A percentile compares a stretch with the other conserved stretches of the same genome.
These are phyloP conservation scores for Hylodesmum podocarpum DNA, from an alignment of 306 rosid species.

Conservation along the genomic window DNA sequence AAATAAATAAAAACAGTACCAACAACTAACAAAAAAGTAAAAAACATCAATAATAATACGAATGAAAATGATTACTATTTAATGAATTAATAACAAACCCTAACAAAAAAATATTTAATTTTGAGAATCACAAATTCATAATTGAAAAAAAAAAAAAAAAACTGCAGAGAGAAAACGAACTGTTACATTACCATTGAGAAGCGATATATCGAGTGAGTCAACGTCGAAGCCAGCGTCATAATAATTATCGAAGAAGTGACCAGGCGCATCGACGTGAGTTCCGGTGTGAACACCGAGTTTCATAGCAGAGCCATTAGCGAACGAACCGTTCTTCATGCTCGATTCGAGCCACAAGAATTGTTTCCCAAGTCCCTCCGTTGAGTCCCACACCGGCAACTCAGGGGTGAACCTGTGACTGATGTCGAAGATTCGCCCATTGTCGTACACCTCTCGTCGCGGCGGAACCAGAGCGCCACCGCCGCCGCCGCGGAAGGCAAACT, in stretches of 20 bases:
- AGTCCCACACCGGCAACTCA: constrained; percentile 59
- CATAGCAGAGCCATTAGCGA: constrained; percentile 55
- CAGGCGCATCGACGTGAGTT: constrained; percentile 83
- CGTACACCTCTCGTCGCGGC: constrained; percentile 80
- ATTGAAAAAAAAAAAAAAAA: not conserved
- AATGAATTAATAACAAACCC: not conserved
- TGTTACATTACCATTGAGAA: constrained; percentile 63
- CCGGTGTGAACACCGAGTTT: constrained; percentile 79
- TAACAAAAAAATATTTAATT: not conserved
- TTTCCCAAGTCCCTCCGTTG: constrained; percentile 62
- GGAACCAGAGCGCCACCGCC: constrained; percentile 41
- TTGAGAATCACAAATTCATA: not conserved
- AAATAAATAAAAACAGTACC: not conserved
- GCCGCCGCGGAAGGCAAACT: constrained; percentile 19
- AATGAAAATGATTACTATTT: not conserved
- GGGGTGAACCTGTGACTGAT: constrained; percentile 58
- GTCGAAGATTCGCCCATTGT: constrained; percentile 60
- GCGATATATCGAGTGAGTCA: constrained; percentile 66
- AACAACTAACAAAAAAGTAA: not conserved
- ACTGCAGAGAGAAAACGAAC: not conserved
- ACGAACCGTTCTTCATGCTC: constrained; percentile 86
- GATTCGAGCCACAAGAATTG: constrained; percentile 63
- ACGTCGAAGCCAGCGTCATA: constrained; percentile 85
- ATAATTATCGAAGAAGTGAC: constrained; percentile 79
- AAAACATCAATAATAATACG: not conserved